These are phyloP conservation scores for Lepraria neglecta DNA, from an alignment of 495 filamentous ascomycete species.

Conservation along the genomic window DNA sequence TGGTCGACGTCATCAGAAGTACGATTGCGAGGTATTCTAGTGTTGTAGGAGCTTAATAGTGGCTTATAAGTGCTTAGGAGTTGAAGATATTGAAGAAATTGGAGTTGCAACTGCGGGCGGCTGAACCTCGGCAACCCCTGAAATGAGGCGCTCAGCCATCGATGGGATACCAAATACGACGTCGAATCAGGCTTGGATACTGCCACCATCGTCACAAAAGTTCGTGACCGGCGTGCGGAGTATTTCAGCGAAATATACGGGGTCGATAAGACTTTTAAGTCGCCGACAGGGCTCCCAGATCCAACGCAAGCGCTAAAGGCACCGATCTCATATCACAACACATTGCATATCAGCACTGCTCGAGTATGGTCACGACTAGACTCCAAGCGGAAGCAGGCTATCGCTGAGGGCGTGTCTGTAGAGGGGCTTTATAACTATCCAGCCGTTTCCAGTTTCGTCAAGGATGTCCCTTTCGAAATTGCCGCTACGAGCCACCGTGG, in stretches of 20 bases:
- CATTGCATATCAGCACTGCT: conserved; percentile 26
- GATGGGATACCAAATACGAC: not conserved
- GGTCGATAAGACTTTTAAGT: conserved; percentile 20
- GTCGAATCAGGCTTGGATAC: conserved; percentile 2
- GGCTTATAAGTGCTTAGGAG: too few relatives aligned
- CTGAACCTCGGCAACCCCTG: too few relatives aligned
- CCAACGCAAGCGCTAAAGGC: conserved; percentile 13
- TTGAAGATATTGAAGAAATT: too few relatives aligned
- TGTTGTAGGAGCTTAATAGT: too few relatives aligned
- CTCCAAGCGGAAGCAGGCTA: not conserved
- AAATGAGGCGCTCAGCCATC: too few relatives aligned
- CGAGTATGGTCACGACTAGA: conserved; percentile 21
- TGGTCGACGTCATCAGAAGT: too few relatives aligned
- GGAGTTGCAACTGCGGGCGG: too few relatives aligned
- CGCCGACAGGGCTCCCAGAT: conserved; percentile 27
- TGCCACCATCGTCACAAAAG: not conserved
- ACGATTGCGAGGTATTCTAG: too few relatives aligned
- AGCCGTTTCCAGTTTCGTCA: conserved; percentile 9
- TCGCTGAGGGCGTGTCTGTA: not conserved
- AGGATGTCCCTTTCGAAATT: conserved; percentile 12
- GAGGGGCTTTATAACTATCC: not conserved
- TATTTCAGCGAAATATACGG: conserved; percentile 27
- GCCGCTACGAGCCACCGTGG: conserved; percentile 11
- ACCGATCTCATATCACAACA: conserved; percentile 25
- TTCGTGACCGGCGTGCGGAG: conserved; percentile 24